phyloP scores from a whole-genome alignment of 2,329 filamentous ascomycete genomes.

The Xylariaceae sp. region DNA sequence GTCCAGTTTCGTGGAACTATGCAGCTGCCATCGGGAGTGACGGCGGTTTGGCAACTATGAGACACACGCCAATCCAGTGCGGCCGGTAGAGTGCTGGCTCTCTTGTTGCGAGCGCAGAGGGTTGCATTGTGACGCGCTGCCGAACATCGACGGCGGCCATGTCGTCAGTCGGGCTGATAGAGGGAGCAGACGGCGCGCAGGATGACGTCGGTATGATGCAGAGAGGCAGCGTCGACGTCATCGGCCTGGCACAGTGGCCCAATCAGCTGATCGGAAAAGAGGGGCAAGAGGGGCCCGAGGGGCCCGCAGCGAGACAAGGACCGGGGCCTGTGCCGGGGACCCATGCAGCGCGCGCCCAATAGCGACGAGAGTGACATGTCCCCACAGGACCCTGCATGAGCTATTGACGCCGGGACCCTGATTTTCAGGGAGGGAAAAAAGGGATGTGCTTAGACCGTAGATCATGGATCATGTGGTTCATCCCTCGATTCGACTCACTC shows the following conservation, averaged over 20 bases:
- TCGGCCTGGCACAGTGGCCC: slow-evolving; percentile 5
- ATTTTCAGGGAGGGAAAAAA: slow-evolving; percentile 14
- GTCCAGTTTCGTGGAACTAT: no score
- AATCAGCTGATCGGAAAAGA: slow-evolving; percentile 5
- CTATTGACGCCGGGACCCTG: slow-evolving; percentile 30
- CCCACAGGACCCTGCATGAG: slow-evolving; percentile 31
- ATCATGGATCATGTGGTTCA: slow-evolving; percentile 11
- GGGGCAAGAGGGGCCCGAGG: no score
- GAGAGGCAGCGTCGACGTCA: slow-evolving; percentile 12
- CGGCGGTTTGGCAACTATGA: no score
- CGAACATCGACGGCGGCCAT: slow-evolving; percentile 9
- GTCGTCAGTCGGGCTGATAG: slow-evolving; percentile 14
- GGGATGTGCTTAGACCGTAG: neutral
- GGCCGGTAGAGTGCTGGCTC: slow-evolving; percentile 2
- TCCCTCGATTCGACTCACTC: neutral
- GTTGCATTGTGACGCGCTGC: slow-evolving; percentile 9
- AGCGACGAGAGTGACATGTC: slow-evolving; percentile 6
- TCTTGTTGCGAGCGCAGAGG: slow-evolving; percentile 6
- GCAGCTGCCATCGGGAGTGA: no score
- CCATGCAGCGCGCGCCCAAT: slow-evolving; percentile 5
- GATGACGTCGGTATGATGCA: slow-evolving; percentile 23
- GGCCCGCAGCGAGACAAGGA: neutral
- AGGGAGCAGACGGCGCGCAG: slow-evolving; percentile 6
- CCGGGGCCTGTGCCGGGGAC: neutral
- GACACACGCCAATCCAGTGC: no score